These are phyloP conservation scores for Papiliotrema terrestris DNA, from an alignment of 1,284 basidiomycete species.

Conservation along the genomic window DNA sequence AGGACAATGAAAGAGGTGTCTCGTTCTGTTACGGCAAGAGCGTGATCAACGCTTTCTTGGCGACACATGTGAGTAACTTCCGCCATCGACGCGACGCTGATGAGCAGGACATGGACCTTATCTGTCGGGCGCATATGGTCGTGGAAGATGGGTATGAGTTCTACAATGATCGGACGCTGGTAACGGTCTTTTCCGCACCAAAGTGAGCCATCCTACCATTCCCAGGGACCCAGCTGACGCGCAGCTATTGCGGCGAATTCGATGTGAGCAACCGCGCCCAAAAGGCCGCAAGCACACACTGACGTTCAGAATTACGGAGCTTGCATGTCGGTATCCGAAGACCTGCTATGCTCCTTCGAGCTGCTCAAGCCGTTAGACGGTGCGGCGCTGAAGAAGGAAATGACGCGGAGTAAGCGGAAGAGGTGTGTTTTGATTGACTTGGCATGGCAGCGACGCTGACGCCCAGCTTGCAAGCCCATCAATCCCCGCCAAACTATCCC, in stretches of 20 bases:
- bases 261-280: slow-evolving; percentile 16
- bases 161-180: slow-evolving; percentile 97
- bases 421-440: slow-evolving; percentile 56
- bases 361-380: slow-evolving; percentile 94
- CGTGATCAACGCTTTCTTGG: slow-evolving; percentile 93
- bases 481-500: slow-evolving; percentile 50
- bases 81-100: slow-evolving; percentile 15
- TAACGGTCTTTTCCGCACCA: slow-evolving; percentile 97
- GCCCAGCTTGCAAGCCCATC: slow-evolving; percentile 48
- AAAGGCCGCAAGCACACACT: background rate
- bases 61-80: slow-evolving; percentile 51
- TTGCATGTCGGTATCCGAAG: slow-evolving; percentile 66
- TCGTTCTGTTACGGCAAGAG: slow-evolving; percentile 99
- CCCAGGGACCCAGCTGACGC: slow-evolving; percentile 1
- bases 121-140: slow-evolving; percentile 99
- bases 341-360: slow-evolving; percentile 95
- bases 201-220: slow-evolving; percentile 58
- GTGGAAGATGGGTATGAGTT: slow-evolving; percentile 99
- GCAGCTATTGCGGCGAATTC: slow-evolving; percentile 48
- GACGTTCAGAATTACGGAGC: slow-evolving; percentile 4
- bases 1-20: slow-evolving; percentile 99
- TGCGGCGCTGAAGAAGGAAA: slow-evolving; percentile 92
- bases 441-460: background rate
- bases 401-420: slow-evolving; percentile 98
- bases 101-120: slow-evolving; percentile 88